Base-by-base conservation (phyloP, 2,329 filamentous ascomycete genomes). In the Didymella segeticola region DNA sequence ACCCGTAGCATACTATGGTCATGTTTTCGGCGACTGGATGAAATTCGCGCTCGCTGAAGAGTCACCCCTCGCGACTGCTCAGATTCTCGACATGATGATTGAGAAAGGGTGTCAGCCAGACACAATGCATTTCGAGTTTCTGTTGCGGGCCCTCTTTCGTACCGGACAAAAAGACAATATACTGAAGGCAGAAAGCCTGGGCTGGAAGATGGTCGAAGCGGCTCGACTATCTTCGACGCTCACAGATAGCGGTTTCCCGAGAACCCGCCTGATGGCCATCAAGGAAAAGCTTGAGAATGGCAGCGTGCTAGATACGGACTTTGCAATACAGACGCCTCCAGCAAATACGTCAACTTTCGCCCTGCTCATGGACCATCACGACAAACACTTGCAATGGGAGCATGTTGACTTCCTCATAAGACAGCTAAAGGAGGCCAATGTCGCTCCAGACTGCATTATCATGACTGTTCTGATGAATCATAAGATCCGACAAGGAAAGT, bases 1-100 rank as follows among this genome's bases (percentile, higher is more conserved):
- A 17, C 86, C 86, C 4, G 77, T 80, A 38, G 42, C 51, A 7
- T 74, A 73, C 43, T 95, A 96, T 72, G 87, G 88, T 58, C 93
- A 91, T 74, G 90, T 96, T 74, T 89, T 92, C 61, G 89, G 88
- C 27, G 93, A 91, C 65, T 96, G 92, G 93, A 82, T 96, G 67
- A 93, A 93, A 74, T 86, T 89, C 43, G 83, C 96, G 8, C 89
- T 96, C 50, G 88, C 87, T 14, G 84, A 87, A 53, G 81, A 65
- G 68, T 75, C 64, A 5, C 68, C 73, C 4, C 83, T 89, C 51
- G 89, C 88, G 2, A 90, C 91, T 3, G 81, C 84, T 46, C 84
- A 85, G 55, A 90, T 96, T 8, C 79, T 95, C 23, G 83, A 89
- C 12, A 81, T 92, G 58, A 93, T 96, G 89, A 85, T 87, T 62